These are phyloP conservation scores for Chondrus crispus DNA, from an alignment of 23 red algal species.

Conservation along the genomic window DNA sequence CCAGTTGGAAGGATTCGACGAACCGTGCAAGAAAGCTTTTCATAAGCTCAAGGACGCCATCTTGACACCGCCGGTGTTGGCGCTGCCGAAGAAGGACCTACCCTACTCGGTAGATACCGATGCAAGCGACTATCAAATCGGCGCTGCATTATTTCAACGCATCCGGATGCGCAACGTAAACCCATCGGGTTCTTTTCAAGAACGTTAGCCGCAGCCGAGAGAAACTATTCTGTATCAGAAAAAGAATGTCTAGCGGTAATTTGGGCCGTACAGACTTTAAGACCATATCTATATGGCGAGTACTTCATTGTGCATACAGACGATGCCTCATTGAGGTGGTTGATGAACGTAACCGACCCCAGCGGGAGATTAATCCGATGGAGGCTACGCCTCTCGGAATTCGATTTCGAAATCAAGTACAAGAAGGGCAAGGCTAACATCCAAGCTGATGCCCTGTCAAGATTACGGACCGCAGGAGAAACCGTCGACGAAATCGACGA, in stretches of 20 bases:
- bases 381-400: background rate
- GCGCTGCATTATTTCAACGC: background rate
- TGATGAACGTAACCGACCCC: background rate
- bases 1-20: background rate
- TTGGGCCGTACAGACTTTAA: background rate
- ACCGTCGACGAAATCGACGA: background rate
- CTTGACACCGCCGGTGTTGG: background rate
- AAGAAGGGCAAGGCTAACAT: background rate
- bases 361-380: background rate
- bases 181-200: background rate
- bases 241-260: background rate
- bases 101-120: too few relatives aligned
- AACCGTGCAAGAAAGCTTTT: background rate
- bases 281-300: background rate
- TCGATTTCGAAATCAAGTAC: background rate
- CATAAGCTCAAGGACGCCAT: background rate
- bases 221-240: background rate
- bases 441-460: background rate
- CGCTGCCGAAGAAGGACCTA: background rate
- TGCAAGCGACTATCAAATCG: background rate
- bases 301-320: background rate
- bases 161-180: background rate
- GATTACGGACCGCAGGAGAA: background rate
- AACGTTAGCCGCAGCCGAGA: background rate
- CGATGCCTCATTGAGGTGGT: background rate